Evolutionary conservation across 2,329 filamentous ascomycete genomes (phyloP), one percentile per base, ranked within the genome.

Genomic region (Zelopaecilomyces penicillatus): DNA sequence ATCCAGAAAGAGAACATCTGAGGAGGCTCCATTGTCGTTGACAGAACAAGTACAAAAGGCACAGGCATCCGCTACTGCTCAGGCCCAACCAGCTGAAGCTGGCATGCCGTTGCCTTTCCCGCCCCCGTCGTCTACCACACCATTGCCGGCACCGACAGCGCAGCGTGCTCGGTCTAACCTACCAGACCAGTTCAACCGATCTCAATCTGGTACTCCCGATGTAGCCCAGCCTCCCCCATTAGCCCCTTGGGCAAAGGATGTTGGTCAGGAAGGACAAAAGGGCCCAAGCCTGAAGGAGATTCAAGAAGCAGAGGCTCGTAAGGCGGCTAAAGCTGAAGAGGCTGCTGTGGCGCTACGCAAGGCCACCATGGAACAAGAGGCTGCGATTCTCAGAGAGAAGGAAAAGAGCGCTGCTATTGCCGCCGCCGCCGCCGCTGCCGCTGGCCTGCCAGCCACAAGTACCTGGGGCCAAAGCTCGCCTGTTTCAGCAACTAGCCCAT

Each of bases 201-300:
- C 89, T 27, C 83, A 82, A 50, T 87, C 84, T 2, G 85, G 86
- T 52, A 94, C 88, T 0, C 90, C 87, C 2, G 79, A 82, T 37
- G 60, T 65, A 1, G 59, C 66, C 5, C 70, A 75, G 51, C 73
- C 77, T 2, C 79, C 89, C 4, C 87, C 91, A 0, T 70, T 96
- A 53, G 93, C 93, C 1, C 93, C 93, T 0, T 98, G 93, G 93
- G 93, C 93, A 5, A 93, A 93, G 63, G 89, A 97, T 52, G 76
- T 78, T 3, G 83, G 85, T 40, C 68, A 73, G 5, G 75, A 80
- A 48, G 68, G 76, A 27, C 80, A 87, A 35, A 94, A 87, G 64
- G 90, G 89, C 0, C 93, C 91, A 2, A 96, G 90, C 48, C 71
- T 98, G 50, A 95, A 89, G 67, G 90, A 98, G 60, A 98, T 98